Evolutionary conservation across 75 land plant genomes (phyloP).

Genomic region (Chamaecyparis obtusa): DNA sequence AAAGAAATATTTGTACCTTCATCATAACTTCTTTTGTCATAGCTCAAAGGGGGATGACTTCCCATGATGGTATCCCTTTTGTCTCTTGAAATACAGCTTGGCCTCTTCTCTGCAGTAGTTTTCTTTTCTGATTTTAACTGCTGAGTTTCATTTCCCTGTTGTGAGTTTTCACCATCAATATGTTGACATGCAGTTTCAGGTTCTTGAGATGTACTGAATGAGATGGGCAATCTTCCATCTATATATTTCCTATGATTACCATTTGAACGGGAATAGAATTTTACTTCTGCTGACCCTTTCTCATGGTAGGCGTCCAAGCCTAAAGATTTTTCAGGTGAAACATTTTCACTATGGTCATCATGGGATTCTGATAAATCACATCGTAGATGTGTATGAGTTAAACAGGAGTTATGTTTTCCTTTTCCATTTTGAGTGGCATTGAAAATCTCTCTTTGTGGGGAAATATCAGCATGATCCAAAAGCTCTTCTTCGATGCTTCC

Average conservation of each 20-base stretch:
- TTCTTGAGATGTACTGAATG: conserved; percentile 1
- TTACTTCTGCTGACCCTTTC: background rate
- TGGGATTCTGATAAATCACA: conserved; percentile 3
- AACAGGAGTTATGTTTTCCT: background rate
- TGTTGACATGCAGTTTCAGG: background rate
- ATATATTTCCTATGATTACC: background rate
- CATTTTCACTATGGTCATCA: background rate
- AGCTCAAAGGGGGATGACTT: background rate
- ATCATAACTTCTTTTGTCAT: background rate
- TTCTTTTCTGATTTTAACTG: conserved; percentile 7
- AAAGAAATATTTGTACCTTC: background rate
- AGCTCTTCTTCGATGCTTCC: conserved; percentile 8
- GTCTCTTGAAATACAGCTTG: conserved; percentile 1
- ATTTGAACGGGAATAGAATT: conserved; percentile 6
- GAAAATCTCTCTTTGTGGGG: conserved; percentile 6
- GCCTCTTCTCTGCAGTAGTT: background rate
- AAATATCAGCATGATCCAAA: conserved; percentile 7
- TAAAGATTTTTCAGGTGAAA: conserved; percentile 9
- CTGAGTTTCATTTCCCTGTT: conserved; percentile 4
- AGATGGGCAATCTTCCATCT: background rate
- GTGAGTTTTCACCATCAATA: background rate
- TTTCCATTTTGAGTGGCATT: background rate
- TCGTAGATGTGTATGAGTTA: conserved; percentile 3
- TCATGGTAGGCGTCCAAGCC: background rate
- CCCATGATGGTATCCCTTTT: background rate